Base-by-base conservation (phyloP, 805 yeast species). In the Ogataea trehalophila region DNA sequence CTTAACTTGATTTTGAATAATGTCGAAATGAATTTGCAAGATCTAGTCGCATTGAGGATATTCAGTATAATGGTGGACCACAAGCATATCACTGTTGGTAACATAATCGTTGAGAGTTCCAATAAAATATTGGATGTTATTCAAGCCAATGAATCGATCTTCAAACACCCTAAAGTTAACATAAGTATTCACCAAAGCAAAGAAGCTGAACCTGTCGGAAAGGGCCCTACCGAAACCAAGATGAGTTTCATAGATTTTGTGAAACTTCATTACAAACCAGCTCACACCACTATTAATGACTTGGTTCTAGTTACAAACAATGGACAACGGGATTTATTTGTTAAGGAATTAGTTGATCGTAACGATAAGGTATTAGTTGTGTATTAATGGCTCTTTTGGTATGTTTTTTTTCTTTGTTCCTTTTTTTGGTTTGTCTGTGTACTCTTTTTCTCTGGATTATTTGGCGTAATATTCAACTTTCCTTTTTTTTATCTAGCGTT, bases 281-380 rank as follows among this genome's bases (percentile, higher is more conserved):
- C 43, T 1, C 40, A 41, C 15, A 17, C 48, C 6, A 44, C 47
- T 11, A 46, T 58, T 15, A 60, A 58, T 42, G 58, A 60, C 31
- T 44, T 63, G 45, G 52, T 56, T 14, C 44, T 63, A n/a, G 45
- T 59, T 18, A 46, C 62, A 3, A 46, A 50, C 31, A 45, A 37
- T 17, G 51, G 49, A 15, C 29, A 46, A 6, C 44, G 49, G 23
- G 50, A 36, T 13, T 26, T 40, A 3, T 43, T 60, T 17, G 52
- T 58, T 15, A 39, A 52, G 29, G 46, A 51, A 18, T 45, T 62
- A 33, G 53, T 60, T 16, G 48, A 38, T 2, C 36, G 42, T 31
- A 55, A 62, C 37, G 56, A 57, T 42, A 63, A 63, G 48, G 51
- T 63, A 18, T 33, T 63, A 40, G 47, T 61, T 26, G 52, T 63